Evolutionary conservation across 192 early-diverging fungal species (phyloP).

Genomic region (Linnemannia zychae): DNA sequence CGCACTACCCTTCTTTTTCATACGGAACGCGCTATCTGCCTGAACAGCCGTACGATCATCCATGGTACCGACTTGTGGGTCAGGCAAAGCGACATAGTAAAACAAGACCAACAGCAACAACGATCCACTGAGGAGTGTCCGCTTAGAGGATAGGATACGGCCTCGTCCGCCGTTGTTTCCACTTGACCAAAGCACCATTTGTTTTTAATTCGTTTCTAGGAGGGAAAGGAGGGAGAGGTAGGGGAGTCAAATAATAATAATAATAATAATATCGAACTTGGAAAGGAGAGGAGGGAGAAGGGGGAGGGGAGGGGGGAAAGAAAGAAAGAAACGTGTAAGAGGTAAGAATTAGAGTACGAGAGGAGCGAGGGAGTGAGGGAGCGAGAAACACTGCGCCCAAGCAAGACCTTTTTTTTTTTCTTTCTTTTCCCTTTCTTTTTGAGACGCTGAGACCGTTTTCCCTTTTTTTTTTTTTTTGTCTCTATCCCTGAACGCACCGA

Average conservation of each 20-base stretch:
- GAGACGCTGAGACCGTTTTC: neutral
- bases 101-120: constrained; percentile 20
- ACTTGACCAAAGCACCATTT: constrained; percentile 23
- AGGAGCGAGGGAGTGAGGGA: neutral
- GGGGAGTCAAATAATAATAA: neutral
- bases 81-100: constrained; percentile 31
- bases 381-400: neutral
- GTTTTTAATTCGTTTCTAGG: neutral
- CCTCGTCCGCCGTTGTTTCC: constrained; percentile 8
- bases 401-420: neutral
- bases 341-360: neutral
- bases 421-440: neutral
- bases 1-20: constrained; percentile 7
- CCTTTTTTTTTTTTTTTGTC: no score
- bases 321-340: neutral
- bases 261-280: no score
- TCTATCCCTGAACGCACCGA: neutral
- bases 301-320: neutral
- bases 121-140: constrained; percentile 23
- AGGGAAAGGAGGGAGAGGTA: neutral
- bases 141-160: constrained; percentile 8
- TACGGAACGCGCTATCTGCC: constrained; percentile 7
- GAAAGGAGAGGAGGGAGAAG: neutral
- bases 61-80: neutral
- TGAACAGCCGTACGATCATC: neutral